Percentiles rank a stretch among this genome's conserved stretches.
Evolutionary conservation across 2,329 filamentous ascomycete species (phyloP).

Genomic region (Leptographium radiaticola): DNA sequence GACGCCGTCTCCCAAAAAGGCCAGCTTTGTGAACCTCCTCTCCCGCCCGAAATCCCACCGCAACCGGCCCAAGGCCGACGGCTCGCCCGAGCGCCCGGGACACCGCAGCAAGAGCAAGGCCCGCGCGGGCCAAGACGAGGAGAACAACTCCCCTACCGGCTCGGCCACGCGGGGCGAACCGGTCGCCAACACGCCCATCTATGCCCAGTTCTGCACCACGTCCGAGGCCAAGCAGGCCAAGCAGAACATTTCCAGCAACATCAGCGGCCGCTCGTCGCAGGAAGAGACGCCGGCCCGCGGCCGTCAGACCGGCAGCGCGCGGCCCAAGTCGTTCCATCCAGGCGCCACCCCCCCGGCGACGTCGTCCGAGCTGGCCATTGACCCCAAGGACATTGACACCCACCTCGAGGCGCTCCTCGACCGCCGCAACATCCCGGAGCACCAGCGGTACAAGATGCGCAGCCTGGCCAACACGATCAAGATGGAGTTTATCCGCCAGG

Average conservation of each 20-base stretch:
- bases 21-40: constrained; percentile 67
- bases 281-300: not conserved
- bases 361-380: constrained; percentile 31
- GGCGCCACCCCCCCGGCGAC: constrained; percentile 12
- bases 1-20: constrained; percentile 16
- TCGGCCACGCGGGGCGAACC: not conserved
- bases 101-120: constrained; percentile 16
- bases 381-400: constrained; percentile 40
- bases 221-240: not conserved
- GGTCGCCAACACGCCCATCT: constrained; percentile 48
- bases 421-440: constrained; percentile 82
- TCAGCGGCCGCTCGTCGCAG: not conserved
- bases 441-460: constrained; percentile 90
- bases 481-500: constrained; percentile 85
- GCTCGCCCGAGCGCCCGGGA: constrained; percentile 19
- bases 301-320: constrained; percentile 21
- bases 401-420: constrained; percentile 58
- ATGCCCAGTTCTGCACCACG: constrained; percentile 53
- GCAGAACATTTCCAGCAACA: too few species aligned
- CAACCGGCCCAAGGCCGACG: constrained; percentile 38
- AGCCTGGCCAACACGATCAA: constrained; percentile 82
- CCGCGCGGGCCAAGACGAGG: constrained; percentile 23
- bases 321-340: constrained; percentile 39
- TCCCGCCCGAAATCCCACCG: constrained; percentile 62
- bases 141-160: not conserved